Conservation (phyloP, 306 rosid genomes). For the Prinsepia uniflora region DNA sequence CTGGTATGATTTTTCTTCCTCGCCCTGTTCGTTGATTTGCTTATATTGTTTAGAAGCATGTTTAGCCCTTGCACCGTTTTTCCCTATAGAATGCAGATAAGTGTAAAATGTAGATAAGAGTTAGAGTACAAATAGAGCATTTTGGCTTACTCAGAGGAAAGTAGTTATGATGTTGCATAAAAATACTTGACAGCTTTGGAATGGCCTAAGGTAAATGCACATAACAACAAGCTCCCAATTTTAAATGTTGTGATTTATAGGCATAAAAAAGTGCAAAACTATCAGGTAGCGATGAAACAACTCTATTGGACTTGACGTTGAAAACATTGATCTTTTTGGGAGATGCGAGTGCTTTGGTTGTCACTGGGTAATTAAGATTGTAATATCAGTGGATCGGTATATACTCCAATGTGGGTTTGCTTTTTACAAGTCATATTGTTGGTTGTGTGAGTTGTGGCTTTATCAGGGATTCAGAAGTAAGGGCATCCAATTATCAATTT, state of each 20-base stretch:
- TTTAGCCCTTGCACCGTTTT: neutral
- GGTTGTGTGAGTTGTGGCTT: neutral
- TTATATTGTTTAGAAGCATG: neutral
- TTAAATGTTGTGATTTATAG: neutral
- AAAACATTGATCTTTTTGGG: neutral
- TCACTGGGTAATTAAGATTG: neutral
- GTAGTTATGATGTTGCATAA: neutral
- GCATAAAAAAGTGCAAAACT: neutral
- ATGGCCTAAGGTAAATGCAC: neutral
- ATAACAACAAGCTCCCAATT: neutral
- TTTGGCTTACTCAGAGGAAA: neutral
- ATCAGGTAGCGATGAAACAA: neutral
- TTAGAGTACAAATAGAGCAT: neutral
- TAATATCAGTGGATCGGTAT: neutral
- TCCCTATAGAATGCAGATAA: neutral
- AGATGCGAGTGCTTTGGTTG: conserved; percentile 12
- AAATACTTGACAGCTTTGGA: neutral
- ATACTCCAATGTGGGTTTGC: neutral
- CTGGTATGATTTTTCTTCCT: conserved; percentile 47
- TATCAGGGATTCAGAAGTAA: neutral
- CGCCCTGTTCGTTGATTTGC: conserved; percentile 3
- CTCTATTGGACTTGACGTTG: conserved; percentile 6
- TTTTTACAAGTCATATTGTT: neutral
- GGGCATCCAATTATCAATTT: conserved; percentile 14
- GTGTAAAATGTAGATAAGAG: neutral